These are phyloP conservation scores for Saturnispora bothae DNA, from an alignment of 805 yeast genomes.

Conservation along the genomic window DNA sequence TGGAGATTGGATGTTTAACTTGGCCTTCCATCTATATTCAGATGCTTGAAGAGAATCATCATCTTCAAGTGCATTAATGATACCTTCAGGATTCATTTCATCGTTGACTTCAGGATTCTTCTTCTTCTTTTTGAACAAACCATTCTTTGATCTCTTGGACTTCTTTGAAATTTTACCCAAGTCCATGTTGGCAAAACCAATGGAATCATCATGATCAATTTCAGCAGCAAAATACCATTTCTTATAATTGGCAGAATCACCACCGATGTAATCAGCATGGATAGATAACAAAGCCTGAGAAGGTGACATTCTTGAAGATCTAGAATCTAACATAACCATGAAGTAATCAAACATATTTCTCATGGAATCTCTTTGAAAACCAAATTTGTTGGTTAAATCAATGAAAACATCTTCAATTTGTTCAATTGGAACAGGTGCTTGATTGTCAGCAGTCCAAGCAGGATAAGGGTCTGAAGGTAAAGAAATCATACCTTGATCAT, in stretches of 20 bases:
- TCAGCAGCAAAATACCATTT: conserved; percentile 88
- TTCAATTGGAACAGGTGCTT: conserved; percentile 74
- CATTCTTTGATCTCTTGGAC: conserved; percentile 69
- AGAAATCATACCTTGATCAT: conserved; percentile 44
- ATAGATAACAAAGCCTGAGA: conserved; percentile 73
- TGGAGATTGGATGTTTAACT: conserved; percentile 63
- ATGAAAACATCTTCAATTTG: conserved; percentile 82
- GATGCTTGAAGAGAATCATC: conserved; percentile 83
- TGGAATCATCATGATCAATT: conserved; percentile 73
- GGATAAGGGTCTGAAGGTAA: conserved; percentile 92
- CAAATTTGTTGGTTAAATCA: conserved; percentile 73
- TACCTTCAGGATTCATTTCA: conserved; percentile 53
- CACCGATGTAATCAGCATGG: conserved; percentile 85
- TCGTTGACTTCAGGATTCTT: conserved; percentile 56
- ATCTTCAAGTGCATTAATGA: conserved; percentile 60
- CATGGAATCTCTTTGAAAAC: conserved; percentile 89
- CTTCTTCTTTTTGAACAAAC: conserved; percentile 34
- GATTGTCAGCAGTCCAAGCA: conserved; percentile 97
- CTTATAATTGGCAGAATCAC: conserved; percentile 75
- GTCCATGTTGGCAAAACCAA: conserved; percentile 75
- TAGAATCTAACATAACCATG: conserved; percentile 73
- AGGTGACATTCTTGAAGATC: conserved; percentile 84
- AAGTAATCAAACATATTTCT: conserved; percentile 84
- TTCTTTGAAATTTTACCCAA: conserved; percentile 67
- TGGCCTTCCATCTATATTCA: conserved; percentile 72